Base-by-base conservation (phyloP, 1,284 basidiomycete species). In the Leccinum fuscescens region DNA sequence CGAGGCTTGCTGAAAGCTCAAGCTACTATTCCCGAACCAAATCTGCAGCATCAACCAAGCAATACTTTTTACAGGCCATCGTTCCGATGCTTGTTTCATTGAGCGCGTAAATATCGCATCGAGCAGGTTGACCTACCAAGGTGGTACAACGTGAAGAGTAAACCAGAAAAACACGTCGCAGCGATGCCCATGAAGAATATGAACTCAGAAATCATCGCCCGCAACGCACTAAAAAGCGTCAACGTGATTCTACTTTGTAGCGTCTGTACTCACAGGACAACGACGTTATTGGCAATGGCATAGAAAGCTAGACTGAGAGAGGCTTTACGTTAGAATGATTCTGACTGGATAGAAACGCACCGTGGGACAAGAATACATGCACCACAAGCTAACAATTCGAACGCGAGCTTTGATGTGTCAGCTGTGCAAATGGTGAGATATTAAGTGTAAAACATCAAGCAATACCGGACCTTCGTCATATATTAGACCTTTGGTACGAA, bases 341-440 rank as follows among this genome's bases (percentile, higher is more conserved):
- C 27, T 42, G 27, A 27, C 22, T 46, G n/a, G 24, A 56, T 35
- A 51, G 14, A 20, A 49, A 62, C 64, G 44, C 64, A 84, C 86
- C 93, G 82, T 9, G 94, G 93, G 70, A 95, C 92, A 24, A 96
- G 81, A 54, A 96, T 88, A 69, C 93, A 95, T 8, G 91, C 93
- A 7, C 89, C 92, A 67, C 90, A 93, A 4, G 93, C 83, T 35
- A 96, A 80, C 48, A 94, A 81, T 67, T 95, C 92, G 69, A 94
- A 94, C 5, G 89, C 88, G 62, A 90, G 76, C 55, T 86, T 83
- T 2, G 92, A 92, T 0, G 80, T 74, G 8, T 75, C 77, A 22
- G 73, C 84, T 90, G 53, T 53, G 52, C 50, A 50, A 54, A 42
- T 15, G 4, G 48, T 72, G 20, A 71, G 58, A 57, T 44, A 11